Evolutionary conservation across 768 basidiomycete species (phyloP).

Genomic region (Amanita rubescens): DNA sequence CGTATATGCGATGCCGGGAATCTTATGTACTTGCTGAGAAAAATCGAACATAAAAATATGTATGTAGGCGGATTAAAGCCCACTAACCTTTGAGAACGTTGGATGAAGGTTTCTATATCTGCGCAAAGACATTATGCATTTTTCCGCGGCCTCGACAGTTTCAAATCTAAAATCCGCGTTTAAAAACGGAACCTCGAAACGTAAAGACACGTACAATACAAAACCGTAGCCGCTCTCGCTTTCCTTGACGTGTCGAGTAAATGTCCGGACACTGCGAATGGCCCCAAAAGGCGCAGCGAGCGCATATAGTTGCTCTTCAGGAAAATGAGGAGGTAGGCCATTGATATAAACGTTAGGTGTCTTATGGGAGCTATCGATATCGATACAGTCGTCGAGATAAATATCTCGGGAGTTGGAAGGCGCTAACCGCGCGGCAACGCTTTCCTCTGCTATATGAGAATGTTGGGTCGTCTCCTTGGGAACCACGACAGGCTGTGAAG

Average conservation of each 20-base stretch:
- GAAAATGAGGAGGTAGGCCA: slow-evolving; percentile 75
- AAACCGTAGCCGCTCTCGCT: slow-evolving; percentile 71
- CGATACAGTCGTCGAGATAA: slow-evolving; percentile 2
- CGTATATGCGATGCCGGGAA: slow-evolving; percentile 66
- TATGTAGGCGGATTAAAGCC: slow-evolving; percentile 2
- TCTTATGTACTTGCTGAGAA: slow-evolving; percentile 61
- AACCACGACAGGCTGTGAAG: slow-evolving; percentile 6
- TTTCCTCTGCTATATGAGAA: slow-evolving; percentile 3
- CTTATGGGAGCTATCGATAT: slow-evolving; percentile 21
- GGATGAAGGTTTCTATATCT: slow-evolving; percentile 76
- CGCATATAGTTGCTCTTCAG: slow-evolving; percentile 70
- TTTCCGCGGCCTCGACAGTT: slow-evolving; percentile 57
- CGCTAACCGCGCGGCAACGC: background rate
- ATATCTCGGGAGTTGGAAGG: slow-evolving; percentile 2
- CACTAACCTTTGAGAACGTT: slow-evolving; percentile 71
- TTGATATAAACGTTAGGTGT: slow-evolving; percentile 87
- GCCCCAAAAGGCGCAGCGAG: slow-evolving; percentile 67
- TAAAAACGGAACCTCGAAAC: background rate
- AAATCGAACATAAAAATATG: slow-evolving; percentile 5
- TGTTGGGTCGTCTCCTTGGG: background rate
- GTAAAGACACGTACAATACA: slow-evolving; percentile 50
- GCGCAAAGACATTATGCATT: slow-evolving; percentile 64
- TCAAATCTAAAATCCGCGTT: slow-evolving; percentile 46
- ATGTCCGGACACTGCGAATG: slow-evolving; percentile 74
- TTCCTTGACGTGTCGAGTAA: slow-evolving; percentile 77